A percentile compares a stretch with the other conserved stretches of the same genome.
These are phyloP conservation scores for Hura crepitans DNA, from an alignment of 441 rosid genomes.

Conservation along the genomic window DNA sequence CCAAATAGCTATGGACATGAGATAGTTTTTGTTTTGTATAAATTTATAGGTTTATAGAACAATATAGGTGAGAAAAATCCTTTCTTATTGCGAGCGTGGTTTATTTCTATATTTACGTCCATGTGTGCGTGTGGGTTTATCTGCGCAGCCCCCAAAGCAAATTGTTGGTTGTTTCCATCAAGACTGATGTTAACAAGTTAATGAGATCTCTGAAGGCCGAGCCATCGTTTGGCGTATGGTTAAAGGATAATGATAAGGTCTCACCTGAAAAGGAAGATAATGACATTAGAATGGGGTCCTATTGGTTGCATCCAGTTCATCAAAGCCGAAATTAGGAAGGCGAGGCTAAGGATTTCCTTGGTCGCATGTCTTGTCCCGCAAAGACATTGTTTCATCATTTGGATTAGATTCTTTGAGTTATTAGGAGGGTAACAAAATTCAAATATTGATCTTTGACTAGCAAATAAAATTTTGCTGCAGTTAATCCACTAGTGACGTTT, in stretches of 20 bases:
- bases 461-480: no score
- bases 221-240: slow-evolving; percentile 9
- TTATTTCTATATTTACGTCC: background rate
- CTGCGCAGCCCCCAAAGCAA: background rate
- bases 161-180: background rate
- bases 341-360: background rate
- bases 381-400: background rate
- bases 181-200: background rate
- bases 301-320: slow-evolving; percentile 12
- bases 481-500: no score
- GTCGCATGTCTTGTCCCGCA: background rate
- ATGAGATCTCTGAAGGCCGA: background rate
- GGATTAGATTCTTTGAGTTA: background rate
- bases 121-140: background rate
- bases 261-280: background rate
- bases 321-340: background rate
- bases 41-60: background rate
- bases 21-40: background rate
- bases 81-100: background rate
- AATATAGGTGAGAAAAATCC: no score
- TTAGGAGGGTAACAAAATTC: background rate
- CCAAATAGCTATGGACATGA: no score
- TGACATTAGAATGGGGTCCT: background rate
- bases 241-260: slow-evolving; percentile 1
- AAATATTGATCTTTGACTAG: background rate